Base-by-base conservation (phyloP, 495 filamentous ascomycete species). In the Pyrenula massariospora region DNA sequence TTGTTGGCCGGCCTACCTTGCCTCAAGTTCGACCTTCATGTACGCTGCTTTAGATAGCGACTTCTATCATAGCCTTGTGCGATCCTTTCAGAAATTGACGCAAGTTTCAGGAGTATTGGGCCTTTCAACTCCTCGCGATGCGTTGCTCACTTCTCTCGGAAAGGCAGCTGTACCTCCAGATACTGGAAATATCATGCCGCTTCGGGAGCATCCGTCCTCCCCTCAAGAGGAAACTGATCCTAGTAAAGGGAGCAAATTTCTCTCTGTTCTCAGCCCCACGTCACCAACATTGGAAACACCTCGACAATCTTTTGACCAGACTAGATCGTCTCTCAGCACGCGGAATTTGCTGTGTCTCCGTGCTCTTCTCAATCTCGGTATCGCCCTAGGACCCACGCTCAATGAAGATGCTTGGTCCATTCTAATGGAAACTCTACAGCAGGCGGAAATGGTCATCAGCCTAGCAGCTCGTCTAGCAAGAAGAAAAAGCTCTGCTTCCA, bases 1-100 rank as follows among this genome's bases (percentile, higher is more conserved):
- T 62, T 96, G 94, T 63, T 98, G 93, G 93, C 93, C 94, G 22
- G 93, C 94, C 51, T 80, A 96, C 12, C 81, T 98, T 31, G 92
- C 93, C 15, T 86, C 90, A 1, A 96, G 88, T 60, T 96, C 93
- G 0, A 96, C 92, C 0, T 97, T 96, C 68, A 68, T 98, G 22
- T 91, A 91, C 66, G 90, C 94, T 20, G 83, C 90, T 0, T 70
- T 98, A 10, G 93, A 97, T 63, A 84, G 89, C n/a, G 92, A 95
- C 48, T 95, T 91, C 58, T 97, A 95, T 59, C 91, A 95, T 59
- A 84, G 83, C 22, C 78, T 98, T 1, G 91, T 98, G n/a, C 80
- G 92, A 52, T 87, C 91, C 0, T 92, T 97, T 61, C 93, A 98
- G 63, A 95, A 95, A 62, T 86, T 98, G 64, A 86, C 94, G 0